These are phyloP conservation scores for Eutrema japonicum DNA, from an alignment of 345 rosid genomes.

Conservation along the genomic window DNA sequence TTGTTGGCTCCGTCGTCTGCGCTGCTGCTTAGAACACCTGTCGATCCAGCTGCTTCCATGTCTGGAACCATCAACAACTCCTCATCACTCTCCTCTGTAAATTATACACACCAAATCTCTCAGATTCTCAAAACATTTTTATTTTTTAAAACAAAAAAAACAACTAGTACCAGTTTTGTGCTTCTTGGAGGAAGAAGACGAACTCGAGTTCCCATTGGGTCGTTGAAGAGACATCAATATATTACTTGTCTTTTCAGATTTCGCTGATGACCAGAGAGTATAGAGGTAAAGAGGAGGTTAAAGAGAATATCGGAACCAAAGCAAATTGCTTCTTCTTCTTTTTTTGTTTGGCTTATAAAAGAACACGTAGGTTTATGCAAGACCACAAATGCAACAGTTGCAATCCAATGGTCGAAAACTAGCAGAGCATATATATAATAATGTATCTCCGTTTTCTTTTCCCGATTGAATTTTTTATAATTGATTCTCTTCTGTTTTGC, in stretches of 20 bases:
- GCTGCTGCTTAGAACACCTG: conserved; percentile 31
- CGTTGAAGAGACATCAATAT: conserved; percentile 46
- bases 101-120: conserved; percentile 3
- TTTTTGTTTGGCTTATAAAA: conserved; percentile 37
- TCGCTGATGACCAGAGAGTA: conserved; percentile 17
- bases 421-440: not conserved
- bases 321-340: conserved; percentile 5
- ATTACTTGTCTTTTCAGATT: conserved; percentile 25
- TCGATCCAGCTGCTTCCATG: conserved; percentile 54
- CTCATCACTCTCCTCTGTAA: conserved; percentile 66
- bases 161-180: conserved; percentile 33
- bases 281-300: conserved; percentile 9
- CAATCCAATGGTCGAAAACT: conserved; percentile 32
- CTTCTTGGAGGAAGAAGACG: conserved; percentile 36
- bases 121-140: not conserved
- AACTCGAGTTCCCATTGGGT: conserved; percentile 41
- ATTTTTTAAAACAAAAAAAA: too few relatives aligned
- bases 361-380: conserved; percentile 41
- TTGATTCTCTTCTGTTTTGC: conserved; percentile 25
- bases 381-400: conserved; percentile 36
- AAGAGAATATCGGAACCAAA: conserved; percentile 33
- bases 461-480: not conserved
- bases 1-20: conserved; percentile 28
- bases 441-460: not conserved
- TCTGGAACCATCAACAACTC: conserved; percentile 73